Conservation (phyloP, 768 basidiomycete genomes). For the Boletus fagicola region DNA sequence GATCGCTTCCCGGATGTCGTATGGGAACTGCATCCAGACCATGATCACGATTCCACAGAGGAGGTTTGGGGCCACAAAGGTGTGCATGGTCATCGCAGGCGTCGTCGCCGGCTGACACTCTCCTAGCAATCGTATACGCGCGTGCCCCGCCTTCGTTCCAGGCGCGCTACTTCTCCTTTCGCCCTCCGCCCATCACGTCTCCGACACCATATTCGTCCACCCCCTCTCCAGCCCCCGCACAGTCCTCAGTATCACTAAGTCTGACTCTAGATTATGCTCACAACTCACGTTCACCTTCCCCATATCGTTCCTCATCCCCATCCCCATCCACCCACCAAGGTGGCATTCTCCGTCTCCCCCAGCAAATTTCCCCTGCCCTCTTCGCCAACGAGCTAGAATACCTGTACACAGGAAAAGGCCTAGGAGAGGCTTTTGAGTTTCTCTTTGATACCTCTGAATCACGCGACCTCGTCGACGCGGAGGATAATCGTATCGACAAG, state of each 20-base stretch:
- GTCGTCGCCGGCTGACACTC: not conserved
- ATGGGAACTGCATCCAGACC: constrained; percentile 74
- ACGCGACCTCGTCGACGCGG: constrained; percentile 45
- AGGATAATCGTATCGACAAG: constrained; percentile 70
- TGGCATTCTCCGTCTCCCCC: constrained; percentile 58
- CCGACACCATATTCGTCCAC: constrained; percentile 50
- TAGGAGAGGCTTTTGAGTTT: constrained; percentile 86
- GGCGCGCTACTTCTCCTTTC: constrained; percentile 80
- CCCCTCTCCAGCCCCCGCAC: constrained; percentile 50
- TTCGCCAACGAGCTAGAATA: constrained; percentile 93
- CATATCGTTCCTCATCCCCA: constrained; percentile 45
- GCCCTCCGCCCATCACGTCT: constrained; percentile 52
- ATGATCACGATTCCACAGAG: constrained; percentile 48
- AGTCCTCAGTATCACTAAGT: constrained; percentile 61
- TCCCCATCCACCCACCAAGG: constrained; percentile 42
- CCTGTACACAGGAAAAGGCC: constrained; percentile 88
- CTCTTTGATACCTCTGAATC: constrained; percentile 64
- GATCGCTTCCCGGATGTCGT: constrained; percentile 95
- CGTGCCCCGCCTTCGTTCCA: constrained; percentile 93
- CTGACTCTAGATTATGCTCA: constrained; percentile 42
- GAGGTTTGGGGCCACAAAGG: constrained; percentile 95
- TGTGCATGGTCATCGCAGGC: constrained; percentile 33
- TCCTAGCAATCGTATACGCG: constrained; percentile 86
- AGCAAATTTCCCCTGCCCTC: constrained; percentile 70
- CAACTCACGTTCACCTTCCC: constrained; percentile 47